These are phyloP conservation scores for Taphrina communis DNA, from an alignment of 1,139 yeast genomes.

Conservation along the genomic window DNA sequence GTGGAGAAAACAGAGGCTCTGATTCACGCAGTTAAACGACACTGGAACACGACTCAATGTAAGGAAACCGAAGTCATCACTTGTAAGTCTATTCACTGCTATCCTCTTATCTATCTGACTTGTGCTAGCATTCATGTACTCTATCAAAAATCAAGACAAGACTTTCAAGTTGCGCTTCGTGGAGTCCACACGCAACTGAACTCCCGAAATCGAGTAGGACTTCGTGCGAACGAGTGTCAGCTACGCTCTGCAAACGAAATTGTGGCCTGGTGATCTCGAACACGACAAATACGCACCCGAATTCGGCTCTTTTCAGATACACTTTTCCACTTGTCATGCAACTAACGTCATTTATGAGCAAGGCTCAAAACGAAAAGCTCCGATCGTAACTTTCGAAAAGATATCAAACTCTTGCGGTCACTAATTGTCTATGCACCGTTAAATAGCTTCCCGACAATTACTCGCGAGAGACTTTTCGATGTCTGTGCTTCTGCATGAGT, in stretches of 20 bases:
- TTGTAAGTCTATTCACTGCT: neutral
- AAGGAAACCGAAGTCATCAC: conserved; percentile 37
- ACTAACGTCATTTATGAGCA: neutral
- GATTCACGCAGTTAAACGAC: conserved; percentile 27
- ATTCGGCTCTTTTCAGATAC: neutral
- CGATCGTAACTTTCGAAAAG: too few relatives aligned
- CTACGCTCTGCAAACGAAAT: neutral
- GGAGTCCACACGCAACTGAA: conserved; percentile 20
- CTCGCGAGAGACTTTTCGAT: too few relatives aligned
- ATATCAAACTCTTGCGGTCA: too few relatives aligned
- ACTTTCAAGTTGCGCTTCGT: conserved; percentile 38
- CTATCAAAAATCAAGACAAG: conserved; percentile 34
- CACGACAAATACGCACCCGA: conserved; percentile 5
- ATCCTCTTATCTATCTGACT: neutral
- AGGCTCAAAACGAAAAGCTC: too few relatives aligned
- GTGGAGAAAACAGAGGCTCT: conserved; percentile 34
- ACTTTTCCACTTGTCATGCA: conserved; percentile 2
- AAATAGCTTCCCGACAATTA: too few relatives aligned
- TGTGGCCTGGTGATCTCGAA: neutral
- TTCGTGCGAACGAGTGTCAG: too few relatives aligned
- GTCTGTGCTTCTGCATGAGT: neutral
- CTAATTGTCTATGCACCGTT: too few relatives aligned
- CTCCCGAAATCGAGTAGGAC: too few relatives aligned
- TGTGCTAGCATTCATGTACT: conserved; percentile 25
- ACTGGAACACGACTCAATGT: conserved; percentile 28